Percentiles rank a stretch among this genome's conserved stretches.
Evolutionary conservation across 306 rosid genomes (phyloP).

Genomic region (Corylus heterophylla): DNA sequence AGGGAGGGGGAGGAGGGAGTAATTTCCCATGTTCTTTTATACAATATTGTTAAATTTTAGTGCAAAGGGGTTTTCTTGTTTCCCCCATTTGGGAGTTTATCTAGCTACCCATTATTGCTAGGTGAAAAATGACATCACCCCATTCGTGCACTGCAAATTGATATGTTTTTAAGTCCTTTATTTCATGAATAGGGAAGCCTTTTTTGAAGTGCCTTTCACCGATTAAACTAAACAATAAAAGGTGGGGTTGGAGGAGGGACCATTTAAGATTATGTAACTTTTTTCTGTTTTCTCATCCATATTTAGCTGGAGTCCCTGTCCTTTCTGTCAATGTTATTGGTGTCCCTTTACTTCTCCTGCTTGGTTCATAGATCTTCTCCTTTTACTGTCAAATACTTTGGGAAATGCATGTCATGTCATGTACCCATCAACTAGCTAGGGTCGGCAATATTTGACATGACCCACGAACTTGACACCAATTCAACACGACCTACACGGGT

Average conservation of each 20-base stretch:
- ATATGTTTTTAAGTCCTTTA: constrained; percentile 14
- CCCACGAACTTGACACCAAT: too few relatives aligned
- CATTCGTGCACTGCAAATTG: constrained; percentile 51
- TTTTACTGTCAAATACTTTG: constrained; percentile 21
- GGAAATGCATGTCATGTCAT: constrained; percentile 1
- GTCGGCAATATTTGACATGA: too few relatives aligned
- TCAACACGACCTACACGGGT: constrained; percentile 19
- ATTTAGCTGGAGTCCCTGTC: constrained; percentile 32
- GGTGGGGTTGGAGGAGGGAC: constrained; percentile 34
- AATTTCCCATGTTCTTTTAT: neutral
- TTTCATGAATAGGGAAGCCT: constrained; percentile 25
- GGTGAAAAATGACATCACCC: constrained; percentile 45
- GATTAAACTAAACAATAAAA: constrained; percentile 14
- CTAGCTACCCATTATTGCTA: constrained; percentile 14
- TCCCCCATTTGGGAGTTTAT: constrained; percentile 3
- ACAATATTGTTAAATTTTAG: neutral
- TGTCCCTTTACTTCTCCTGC: constrained; percentile 26
- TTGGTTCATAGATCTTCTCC: constrained; percentile 29
- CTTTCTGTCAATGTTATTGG: constrained; percentile 40
- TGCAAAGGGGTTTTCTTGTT: neutral
- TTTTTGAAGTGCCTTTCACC: constrained; percentile 27
- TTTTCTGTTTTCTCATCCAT: constrained; percentile 9
- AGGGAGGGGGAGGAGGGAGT: neutral
- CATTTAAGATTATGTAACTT: constrained; percentile 19
- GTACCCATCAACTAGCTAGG: constrained; percentile 12